Evolutionary conservation across 1,284 basidiomycete genomes (phyloP), one percentile per base, ranked within the genome.

Genomic region (Blastosporella zonata): DNA sequence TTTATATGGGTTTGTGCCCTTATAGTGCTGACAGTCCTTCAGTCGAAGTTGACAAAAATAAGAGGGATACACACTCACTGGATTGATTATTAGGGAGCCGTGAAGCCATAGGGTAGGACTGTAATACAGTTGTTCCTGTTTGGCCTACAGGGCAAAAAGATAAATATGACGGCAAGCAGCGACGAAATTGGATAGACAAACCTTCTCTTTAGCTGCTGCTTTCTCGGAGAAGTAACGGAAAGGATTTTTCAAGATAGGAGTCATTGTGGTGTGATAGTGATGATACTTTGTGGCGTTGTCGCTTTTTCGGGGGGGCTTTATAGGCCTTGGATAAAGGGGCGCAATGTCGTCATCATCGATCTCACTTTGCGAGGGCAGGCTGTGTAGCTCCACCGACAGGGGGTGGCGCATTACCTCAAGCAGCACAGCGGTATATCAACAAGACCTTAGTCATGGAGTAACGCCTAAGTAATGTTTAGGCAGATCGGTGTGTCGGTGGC

Each of bases 311-410:
- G 41, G 9, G 25, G 41, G 17, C 27, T 54, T 49, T 54, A 54
- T 54, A 33, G 22, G 25, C 20, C n/a, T n/a, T n/a, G n/a, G 10
- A 23, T 40, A 49, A 49, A 49, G 44, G 50, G 44, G 53, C 23
- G 17, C 21, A 13, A 37, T 46, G 29, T 37, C 50, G 46, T 48
- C 50, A 43, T 35, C 5, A 20, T 31, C 40, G 40, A 10, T 12
- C 9, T 3, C 5, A 10, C 4, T 8, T 6, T 1, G 5, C 15
- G 29, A 28, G 22, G 10, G 27, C 23, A 34, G 10, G 23, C n/a
- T n/a, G 33, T 2, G 23, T 8, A 8, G 27, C 21, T 13, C 40
- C 27, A 31, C 18, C 1, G 23, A 48, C 22, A 48, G 47, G 47
- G 27, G 47, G 47, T 43, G 47, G 47, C 47, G 47, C 25, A 27